phyloP scores from a whole-genome alignment of 768 basidiomycete genomes.

The Pisolithus albus region DNA sequence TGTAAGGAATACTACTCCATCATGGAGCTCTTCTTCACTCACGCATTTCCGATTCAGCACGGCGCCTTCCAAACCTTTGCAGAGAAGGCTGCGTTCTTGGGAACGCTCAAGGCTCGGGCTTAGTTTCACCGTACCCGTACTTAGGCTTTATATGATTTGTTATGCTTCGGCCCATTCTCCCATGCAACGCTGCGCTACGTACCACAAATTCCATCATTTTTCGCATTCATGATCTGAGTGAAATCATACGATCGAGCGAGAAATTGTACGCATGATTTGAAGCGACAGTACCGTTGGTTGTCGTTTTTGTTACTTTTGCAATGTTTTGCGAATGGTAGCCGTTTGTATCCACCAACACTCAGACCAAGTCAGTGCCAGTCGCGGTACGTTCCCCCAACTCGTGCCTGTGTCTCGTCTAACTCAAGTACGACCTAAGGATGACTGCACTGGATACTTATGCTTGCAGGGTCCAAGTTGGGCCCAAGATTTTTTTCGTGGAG shows the following conservation, averaged over 20 bases:
- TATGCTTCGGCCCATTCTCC: slow-evolving; percentile 28
- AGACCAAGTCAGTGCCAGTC: slow-evolving; percentile 29
- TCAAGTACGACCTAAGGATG: slow-evolving; percentile 44
- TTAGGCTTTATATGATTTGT: slow-evolving; percentile 30
- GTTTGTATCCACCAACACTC: too few species aligned
- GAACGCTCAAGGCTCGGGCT: slow-evolving; percentile 80
- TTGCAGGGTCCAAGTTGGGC: slow-evolving; percentile 77
- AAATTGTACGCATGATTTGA: background rate
- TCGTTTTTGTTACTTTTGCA: background rate
- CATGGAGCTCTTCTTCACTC: background rate
- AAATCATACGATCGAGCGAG: background rate
- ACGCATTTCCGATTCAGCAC: slow-evolving; percentile 45
- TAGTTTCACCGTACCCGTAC: slow-evolving; percentile 41
- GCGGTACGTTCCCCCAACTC: slow-evolving; percentile 32
- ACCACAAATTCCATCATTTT: slow-evolving; percentile 23
- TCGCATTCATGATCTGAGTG: slow-evolving; percentile 1
- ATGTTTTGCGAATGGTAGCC: slow-evolving; percentile 1
- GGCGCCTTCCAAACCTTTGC: slow-evolving; percentile 95
- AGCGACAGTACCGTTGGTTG: too few species aligned
- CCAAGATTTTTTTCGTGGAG: slow-evolving; percentile 39
- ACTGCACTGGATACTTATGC: slow-evolving; percentile 68
- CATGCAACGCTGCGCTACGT: slow-evolving; percentile 33
- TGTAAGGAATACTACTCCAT: slow-evolving; percentile 40
- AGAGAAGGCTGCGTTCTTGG: slow-evolving; percentile 94
- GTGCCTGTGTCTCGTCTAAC: background rate